Conservation (phyloP, 768 basidiomycete genomes). For the Amanita rubescens region DNA sequence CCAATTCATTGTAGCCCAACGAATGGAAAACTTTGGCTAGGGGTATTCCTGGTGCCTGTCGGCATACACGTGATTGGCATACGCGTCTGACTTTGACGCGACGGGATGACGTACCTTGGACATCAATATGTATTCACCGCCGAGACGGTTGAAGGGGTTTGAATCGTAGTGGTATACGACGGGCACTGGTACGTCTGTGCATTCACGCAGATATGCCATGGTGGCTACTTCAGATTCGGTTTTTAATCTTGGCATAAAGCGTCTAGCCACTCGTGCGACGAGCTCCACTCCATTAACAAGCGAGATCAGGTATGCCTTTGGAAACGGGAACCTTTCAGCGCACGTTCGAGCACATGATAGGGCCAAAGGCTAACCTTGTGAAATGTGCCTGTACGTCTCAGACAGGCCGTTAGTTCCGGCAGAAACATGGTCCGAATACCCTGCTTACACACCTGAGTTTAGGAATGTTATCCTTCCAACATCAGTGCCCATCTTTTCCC, state of each 20-base stretch:
- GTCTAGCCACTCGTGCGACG: slow-evolving; percentile 74
- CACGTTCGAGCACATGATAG: background rate
- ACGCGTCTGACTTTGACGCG: background rate
- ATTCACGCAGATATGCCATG: slow-evolving; percentile 67
- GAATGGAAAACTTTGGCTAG: slow-evolving; percentile 66
- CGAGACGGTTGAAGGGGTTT: slow-evolving; percentile 78
- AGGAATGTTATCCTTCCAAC: slow-evolving; percentile 69
- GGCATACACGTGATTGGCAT: slow-evolving; percentile 9
- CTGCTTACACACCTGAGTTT: slow-evolving; percentile 51
- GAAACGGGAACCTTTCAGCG: slow-evolving; percentile 6
- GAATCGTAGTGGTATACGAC: slow-evolving; percentile 71
- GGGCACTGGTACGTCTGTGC: slow-evolving; percentile 68
- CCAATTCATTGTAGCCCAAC: slow-evolving; percentile 56
- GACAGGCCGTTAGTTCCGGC: slow-evolving; percentile 6
- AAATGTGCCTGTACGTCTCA: slow-evolving; percentile 55
- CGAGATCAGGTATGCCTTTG: slow-evolving; percentile 70
- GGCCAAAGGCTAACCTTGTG: slow-evolving; percentile 49
- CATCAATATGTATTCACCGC: slow-evolving; percentile 84
- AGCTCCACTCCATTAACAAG: slow-evolving; percentile 54
- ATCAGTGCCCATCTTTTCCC: slow-evolving; percentile 57
- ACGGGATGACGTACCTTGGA: slow-evolving; percentile 51
- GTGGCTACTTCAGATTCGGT: slow-evolving; percentile 86
- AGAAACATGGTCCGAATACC: background rate
- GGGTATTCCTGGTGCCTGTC: slow-evolving; percentile 67
- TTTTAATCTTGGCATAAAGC: slow-evolving; percentile 82